These are phyloP conservation scores for Pyricularia grisea DNA, from an alignment of 2,329 filamentous ascomycete species.

Conservation along the genomic window DNA sequence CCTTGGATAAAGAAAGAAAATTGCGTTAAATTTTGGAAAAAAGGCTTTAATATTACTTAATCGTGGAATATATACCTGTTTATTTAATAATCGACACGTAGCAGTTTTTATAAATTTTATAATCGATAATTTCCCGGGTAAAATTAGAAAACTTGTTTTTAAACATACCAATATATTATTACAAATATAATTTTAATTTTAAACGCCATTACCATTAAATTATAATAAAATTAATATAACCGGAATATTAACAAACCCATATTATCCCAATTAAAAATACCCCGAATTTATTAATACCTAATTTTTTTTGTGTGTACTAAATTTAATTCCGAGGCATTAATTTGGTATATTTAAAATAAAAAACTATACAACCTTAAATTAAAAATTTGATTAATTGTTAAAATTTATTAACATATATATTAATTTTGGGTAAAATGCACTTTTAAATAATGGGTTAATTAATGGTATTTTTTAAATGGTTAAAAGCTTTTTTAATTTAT, in stretches of 20 bases:
- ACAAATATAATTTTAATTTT: background rate
- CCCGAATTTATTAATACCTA: background rate
- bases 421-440: background rate
- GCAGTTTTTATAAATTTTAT: background rate
- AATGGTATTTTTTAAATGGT: background rate
- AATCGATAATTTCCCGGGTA: background rate
- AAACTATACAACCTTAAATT: background rate
- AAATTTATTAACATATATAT: background rate
- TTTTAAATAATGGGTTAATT: background rate
- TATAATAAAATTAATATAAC: background rate
- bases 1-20: background rate
- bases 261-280: background rate
- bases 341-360: background rate
- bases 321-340: conserved; percentile 16
- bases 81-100: background rate
- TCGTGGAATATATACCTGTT: background rate
- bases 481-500: background rate
- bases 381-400: background rate
- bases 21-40: background rate
- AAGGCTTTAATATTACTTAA: background rate
- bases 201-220: background rate
- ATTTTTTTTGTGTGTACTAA: too few relatives aligned
- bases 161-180: background rate
- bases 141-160: background rate
- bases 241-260: background rate